A percentile compares a stretch with the other conserved stretches of the same genome.
Conservation (phyloP, 2,329 filamentous ascomycete species). For the Tolypocladium paradoxum region DNA sequence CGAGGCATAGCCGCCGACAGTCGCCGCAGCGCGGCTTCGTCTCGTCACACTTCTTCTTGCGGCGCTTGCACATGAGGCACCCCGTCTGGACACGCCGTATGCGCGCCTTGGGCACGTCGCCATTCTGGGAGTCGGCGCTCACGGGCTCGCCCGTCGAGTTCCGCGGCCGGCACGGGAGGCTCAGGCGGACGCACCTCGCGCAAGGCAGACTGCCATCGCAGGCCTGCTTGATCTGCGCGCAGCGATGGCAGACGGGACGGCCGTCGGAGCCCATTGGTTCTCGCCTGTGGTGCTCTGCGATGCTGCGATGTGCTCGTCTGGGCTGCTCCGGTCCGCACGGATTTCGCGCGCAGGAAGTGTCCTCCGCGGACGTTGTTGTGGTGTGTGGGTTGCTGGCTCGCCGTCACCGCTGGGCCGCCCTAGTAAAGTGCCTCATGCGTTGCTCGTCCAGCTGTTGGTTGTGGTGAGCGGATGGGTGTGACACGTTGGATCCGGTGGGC, state of each 20-base stretch:
- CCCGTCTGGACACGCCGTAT: slow-evolving; percentile 26
- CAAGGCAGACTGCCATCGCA: slow-evolving; percentile 22
- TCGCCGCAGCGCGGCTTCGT: slow-evolving; percentile 29
- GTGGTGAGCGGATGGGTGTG: not conserved
- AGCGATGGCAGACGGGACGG: slow-evolving; percentile 21
- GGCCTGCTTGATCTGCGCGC: slow-evolving; percentile 25
- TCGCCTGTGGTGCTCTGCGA: not conserved
- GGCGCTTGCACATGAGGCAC: slow-evolving; percentile 32
- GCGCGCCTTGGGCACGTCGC: slow-evolving; percentile 19
- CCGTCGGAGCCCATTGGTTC: slow-evolving; percentile 16
- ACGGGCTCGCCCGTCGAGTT: slow-evolving; percentile 7
- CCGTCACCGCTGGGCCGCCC: not conserved
- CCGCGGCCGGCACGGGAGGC: slow-evolving; percentile 19
- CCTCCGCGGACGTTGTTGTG: not conserved
- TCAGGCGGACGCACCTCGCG: slow-evolving; percentile 20
- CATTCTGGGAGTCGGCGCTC: slow-evolving; percentile 1
- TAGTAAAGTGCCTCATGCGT: not conserved
- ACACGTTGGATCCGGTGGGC: not conserved
- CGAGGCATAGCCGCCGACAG: slow-evolving; percentile 23
- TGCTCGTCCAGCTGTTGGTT: not conserved
- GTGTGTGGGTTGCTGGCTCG: not conserved
- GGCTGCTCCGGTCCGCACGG: not conserved
- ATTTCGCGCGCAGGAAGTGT: not conserved
- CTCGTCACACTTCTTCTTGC: slow-evolving; percentile 39
- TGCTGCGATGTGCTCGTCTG: not conserved